phyloP scores from a whole-genome alignment of 371 early-diverging fungal genomes.

The Mucor velutinosus region DNA sequence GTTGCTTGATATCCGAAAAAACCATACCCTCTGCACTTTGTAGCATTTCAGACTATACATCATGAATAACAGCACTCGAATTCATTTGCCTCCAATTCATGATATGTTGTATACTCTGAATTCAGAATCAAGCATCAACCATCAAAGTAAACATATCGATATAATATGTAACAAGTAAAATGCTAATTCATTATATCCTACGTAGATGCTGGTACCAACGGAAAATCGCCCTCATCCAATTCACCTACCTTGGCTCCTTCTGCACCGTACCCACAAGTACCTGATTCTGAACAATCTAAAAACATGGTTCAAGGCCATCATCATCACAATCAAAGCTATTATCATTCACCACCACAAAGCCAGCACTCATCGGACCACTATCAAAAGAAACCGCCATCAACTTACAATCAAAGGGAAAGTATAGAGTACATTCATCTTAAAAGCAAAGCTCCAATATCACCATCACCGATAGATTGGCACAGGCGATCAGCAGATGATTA shows the following conservation, averaged over 20 bases:
- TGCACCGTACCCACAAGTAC: not conserved
- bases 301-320: not conserved
- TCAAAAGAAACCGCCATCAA: not conserved
- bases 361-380: not conserved
- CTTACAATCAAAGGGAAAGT: not conserved
- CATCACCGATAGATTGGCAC: not conserved
- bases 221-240: not conserved
- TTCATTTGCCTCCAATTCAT: slow-evolving; percentile 19
- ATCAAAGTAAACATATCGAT: not conserved
- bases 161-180: not conserved
- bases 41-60: not conserved
- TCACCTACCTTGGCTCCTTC: not conserved
- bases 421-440: not conserved
- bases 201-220: not conserved
- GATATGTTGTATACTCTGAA: slow-evolving; percentile 12
- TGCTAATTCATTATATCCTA: not conserved
- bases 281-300: not conserved
- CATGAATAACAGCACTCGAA: not conserved
- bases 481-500: not conserved
- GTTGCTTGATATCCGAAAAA: not conserved
- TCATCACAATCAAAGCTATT: not conserved
- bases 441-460: not conserved
- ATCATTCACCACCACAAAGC: not conserved
- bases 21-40: not conserved
- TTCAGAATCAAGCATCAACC: not conserved